Evolutionary conservation across 768 basidiomycete genomes (phyloP).

Genomic region (Mycena metata): DNA sequence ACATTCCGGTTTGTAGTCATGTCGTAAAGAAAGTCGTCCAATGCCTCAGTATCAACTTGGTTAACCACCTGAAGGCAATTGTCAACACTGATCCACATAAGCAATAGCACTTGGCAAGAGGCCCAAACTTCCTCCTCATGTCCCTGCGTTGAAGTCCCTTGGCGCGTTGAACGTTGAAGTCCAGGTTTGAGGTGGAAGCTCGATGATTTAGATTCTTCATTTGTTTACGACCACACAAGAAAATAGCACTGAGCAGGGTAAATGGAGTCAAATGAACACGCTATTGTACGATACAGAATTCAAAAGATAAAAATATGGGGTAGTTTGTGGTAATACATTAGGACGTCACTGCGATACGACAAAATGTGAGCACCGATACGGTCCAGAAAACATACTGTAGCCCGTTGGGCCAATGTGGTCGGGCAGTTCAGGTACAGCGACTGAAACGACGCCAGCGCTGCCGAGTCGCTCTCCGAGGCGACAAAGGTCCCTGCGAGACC

Average conservation of each 20-base stretch:
- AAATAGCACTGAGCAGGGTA: constrained; percentile 11
- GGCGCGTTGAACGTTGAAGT: too few species aligned
- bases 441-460: constrained; percentile 96
- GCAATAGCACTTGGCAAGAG: too few species aligned
- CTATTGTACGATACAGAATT: constrained; percentile 39
- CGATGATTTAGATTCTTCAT: too few species aligned
- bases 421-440: constrained; percentile 93
- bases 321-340: constrained; percentile 48
- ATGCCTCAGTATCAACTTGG: too few species aligned
- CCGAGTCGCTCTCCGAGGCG: constrained; percentile 90
- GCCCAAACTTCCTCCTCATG: too few species aligned
- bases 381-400: constrained; percentile 81
- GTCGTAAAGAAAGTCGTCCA: too few species aligned
- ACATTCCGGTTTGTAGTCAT: too few species aligned
- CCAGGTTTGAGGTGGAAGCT: too few species aligned
- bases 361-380: not conserved
- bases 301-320: constrained; percentile 21
- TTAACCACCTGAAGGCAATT: too few species aligned
- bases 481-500: constrained; percentile 99
- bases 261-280: constrained; percentile 21
- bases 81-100: too few species aligned
- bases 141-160: too few species aligned
- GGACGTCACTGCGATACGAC: constrained; percentile 60
- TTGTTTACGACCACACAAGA: constrained; percentile 9
- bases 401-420: constrained; percentile 94